A percentile compares a stretch with the other conserved stretches of the same genome.
phyloP scores from a whole-genome alignment of 768 basidiomycete species.

The Phanerochaete carnosa region DNA sequence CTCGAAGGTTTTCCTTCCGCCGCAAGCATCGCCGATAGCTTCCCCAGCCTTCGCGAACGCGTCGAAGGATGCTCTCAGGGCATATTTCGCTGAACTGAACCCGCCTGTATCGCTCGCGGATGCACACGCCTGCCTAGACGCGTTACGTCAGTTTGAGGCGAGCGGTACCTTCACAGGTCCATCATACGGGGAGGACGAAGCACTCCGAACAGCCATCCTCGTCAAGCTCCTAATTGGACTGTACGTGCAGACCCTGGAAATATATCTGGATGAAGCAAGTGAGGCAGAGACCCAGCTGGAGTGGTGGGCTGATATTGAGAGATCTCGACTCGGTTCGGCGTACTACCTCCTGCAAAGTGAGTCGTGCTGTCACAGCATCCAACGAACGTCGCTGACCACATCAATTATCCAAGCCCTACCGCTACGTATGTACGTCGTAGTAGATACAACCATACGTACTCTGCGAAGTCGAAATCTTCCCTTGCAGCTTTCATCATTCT shows the following conservation, averaged over 20 bases:
- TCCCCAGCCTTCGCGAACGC: constrained; percentile 7
- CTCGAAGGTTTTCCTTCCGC: constrained; percentile 23
- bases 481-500: constrained; percentile 42
- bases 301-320: constrained; percentile 79
- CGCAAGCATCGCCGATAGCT: constrained; percentile 14
- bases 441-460: constrained; percentile 36
- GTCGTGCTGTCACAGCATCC: constrained; percentile 26
- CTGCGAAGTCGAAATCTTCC: constrained; percentile 44
- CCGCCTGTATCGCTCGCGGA: constrained; percentile 24
- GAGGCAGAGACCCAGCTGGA: constrained; percentile 72
- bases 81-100: constrained; percentile 37
- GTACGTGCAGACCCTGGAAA: constrained; percentile 65
- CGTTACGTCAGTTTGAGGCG: constrained; percentile 25
- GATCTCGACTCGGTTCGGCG: constrained; percentile 51
- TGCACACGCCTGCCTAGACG: constrained; percentile 26
- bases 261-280: constrained; percentile 61
- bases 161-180: background rate
- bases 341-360: constrained; percentile 79
- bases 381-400: constrained; percentile 1
- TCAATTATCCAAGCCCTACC: constrained; percentile 39
- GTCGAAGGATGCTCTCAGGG: constrained; percentile 33
- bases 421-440: constrained; percentile 35
- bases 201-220: constrained; percentile 42
- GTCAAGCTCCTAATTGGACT: constrained; percentile 50
- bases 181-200: constrained; percentile 28